Conservation (phyloP, 2,329 filamentous ascomycete genomes). For the Tolypocladium endophyticum region DNA sequence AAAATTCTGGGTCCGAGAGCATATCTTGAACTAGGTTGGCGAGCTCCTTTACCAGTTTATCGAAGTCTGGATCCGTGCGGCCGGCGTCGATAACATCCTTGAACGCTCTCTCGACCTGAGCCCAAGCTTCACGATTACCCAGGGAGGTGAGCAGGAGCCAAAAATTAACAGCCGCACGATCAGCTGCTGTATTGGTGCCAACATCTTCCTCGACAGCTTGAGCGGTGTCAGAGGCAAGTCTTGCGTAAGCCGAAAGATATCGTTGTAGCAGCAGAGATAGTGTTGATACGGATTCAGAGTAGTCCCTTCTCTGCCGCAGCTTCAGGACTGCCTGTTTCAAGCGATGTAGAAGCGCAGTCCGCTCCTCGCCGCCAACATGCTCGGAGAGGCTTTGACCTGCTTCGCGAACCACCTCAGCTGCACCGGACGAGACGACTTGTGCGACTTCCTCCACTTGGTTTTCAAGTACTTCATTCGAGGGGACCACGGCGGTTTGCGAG, state of each 20-base stretch:
- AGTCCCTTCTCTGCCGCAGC: slow-evolving; percentile 67
- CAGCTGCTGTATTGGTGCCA: slow-evolving; percentile 61
- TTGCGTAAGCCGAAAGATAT: slow-evolving; percentile 70
- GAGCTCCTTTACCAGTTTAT: slow-evolving; percentile 62
- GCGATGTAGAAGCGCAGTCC: slow-evolving; percentile 60
- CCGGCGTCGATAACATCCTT: slow-evolving; percentile 63
- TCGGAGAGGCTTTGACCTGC: slow-evolving; percentile 62
- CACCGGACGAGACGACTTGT: slow-evolving; percentile 41
- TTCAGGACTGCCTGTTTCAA: slow-evolving; percentile 67
- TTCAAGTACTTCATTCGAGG: slow-evolving; percentile 54
- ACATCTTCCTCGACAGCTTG: slow-evolving; percentile 60
- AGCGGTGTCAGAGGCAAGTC: slow-evolving; percentile 56
- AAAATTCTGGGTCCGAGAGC: slow-evolving; percentile 76
- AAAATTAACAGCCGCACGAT: slow-evolving; percentile 66
- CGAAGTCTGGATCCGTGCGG: slow-evolving; percentile 70
- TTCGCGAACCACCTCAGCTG: slow-evolving; percentile 41
- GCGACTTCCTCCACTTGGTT: slow-evolving; percentile 44
- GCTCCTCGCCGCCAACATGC: slow-evolving; percentile 63
- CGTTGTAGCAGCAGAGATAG: slow-evolving; percentile 65
- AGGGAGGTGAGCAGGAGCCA: slow-evolving; percentile 75
- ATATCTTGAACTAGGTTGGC: slow-evolving; percentile 69
- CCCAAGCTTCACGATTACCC: slow-evolving; percentile 64
- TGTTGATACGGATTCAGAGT: slow-evolving; percentile 75
- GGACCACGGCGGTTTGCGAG: slow-evolving; percentile 23
- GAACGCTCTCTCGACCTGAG: slow-evolving; percentile 59